Evolutionary conservation across 495 filamentous ascomycete genomes (phyloP).

Genomic region (Platismatia glauca): DNA sequence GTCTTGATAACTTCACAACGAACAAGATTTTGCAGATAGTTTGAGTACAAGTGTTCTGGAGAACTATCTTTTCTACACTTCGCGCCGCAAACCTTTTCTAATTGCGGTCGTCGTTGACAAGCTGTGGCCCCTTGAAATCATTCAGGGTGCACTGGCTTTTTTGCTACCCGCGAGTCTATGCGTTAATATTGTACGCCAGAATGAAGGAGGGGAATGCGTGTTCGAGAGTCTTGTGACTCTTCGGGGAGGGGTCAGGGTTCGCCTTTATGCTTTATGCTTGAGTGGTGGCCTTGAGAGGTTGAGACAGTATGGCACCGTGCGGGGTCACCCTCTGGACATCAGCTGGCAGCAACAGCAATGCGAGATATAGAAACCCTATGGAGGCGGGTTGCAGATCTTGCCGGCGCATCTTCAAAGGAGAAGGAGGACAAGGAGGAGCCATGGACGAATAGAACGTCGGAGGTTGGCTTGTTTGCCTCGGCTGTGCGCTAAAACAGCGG

Average conservation of each 20-base stretch:
- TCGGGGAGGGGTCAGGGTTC: not conserved
- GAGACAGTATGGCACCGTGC: not conserved
- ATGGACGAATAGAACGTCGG: not conserved
- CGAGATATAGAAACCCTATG: not conserved
- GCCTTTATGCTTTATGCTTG: not conserved
- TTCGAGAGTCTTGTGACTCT: not conserved
- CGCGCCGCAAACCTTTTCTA: too few species aligned
- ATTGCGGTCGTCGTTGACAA: too few species aligned
- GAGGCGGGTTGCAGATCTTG: not conserved
- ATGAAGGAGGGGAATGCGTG: not conserved
- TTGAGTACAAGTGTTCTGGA: too few species aligned
- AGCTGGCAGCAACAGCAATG: not conserved
- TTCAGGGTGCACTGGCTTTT: too few species aligned
- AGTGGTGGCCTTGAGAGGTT: not conserved
- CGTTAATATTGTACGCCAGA: not conserved
- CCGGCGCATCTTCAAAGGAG: constrained; percentile 7
- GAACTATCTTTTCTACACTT: too few species aligned
- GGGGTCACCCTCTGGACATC: not conserved
- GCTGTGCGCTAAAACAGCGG: not conserved
- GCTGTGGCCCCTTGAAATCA: too few species aligned
- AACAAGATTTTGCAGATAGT: too few species aligned
- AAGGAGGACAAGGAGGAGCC: constrained; percentile 2
- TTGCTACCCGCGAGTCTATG: not conserved
- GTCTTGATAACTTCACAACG: too few species aligned
- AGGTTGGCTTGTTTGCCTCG: not conserved